These are phyloP conservation scores for Saccharomyces hybrid DNA, from an alignment of 1,139 yeast species.

Conservation along the genomic window DNA sequence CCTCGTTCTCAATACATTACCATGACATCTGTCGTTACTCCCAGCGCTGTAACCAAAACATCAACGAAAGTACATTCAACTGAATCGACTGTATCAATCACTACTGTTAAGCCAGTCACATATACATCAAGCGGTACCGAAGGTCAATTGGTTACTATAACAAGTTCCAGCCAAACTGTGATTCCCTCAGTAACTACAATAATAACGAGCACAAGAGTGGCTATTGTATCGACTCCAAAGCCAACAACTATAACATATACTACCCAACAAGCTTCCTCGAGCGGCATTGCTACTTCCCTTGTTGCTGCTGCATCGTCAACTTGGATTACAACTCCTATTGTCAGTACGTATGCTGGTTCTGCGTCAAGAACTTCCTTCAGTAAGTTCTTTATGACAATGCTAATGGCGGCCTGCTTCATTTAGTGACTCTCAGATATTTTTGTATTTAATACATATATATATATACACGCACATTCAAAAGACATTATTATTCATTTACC, in stretches of 20 bases:
- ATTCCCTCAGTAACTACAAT: conserved; percentile 8
- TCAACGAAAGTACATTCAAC: conserved; percentile 3
- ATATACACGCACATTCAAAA: not conserved
- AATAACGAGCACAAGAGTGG: conserved; percentile 6
- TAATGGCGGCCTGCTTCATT: not conserved
- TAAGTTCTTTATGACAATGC: not conserved
- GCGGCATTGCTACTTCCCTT: not conserved
- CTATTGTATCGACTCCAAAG: conserved; percentile 5
- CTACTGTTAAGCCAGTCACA: conserved; percentile 10
- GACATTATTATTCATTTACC: conserved; percentile 18
- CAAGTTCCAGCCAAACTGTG: conserved; percentile 7
- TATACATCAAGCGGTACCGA: conserved; percentile 7
- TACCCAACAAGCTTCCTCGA: not conserved
- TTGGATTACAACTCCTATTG: conserved; percentile 1
- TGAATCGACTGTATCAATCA: conserved; percentile 10
- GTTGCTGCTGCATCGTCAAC: conserved; percentile 3
- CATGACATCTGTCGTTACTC: conserved; percentile 1
- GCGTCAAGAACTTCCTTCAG: not conserved
- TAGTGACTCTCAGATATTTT: not conserved
- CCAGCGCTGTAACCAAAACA: conserved; percentile 1
- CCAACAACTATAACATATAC: conserved; percentile 3
- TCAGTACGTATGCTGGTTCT: conserved; percentile 7
- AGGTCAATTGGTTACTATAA: conserved; percentile 8
- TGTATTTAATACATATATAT: not conserved
- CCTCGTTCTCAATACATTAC: not conserved